A percentile compares a stretch with the other conserved stretches of the same genome.
Conservation (phyloP, 2,329 filamentous ascomycete species). For the Penicillium sp. region DNA sequence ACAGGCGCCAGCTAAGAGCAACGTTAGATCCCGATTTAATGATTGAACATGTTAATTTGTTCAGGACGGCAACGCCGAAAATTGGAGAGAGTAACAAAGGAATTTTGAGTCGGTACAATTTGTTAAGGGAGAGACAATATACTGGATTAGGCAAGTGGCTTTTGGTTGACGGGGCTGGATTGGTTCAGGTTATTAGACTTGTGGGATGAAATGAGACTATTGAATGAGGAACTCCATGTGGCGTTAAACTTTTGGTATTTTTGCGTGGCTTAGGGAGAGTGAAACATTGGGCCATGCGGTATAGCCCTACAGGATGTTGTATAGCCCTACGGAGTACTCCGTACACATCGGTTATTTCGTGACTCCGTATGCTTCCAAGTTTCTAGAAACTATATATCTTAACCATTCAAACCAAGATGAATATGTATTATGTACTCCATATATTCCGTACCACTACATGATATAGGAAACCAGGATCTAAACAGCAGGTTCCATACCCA, state of each 20-base stretch:
- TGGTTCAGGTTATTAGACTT: neutral
- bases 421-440: too few relatives aligned
- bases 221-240: neutral
- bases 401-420: neutral
- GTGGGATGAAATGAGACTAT: neutral
- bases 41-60: neutral
- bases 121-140: neutral
- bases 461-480: neutral
- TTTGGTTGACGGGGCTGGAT: neutral
- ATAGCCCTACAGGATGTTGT: neutral
- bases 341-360: neutral
- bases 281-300: neutral
- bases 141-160: neutral
- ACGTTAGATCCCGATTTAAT: neutral
- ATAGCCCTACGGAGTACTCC: too few relatives aligned
- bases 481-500: neutral
- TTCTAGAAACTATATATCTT: neutral
- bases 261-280: neutral
- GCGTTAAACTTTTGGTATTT: neutral
- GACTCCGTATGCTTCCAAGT: neutral
- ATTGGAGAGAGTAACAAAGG: neutral
- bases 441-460: too few relatives aligned
- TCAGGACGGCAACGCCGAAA: neutral
- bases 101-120: neutral
- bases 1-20: neutral